Evolutionary conservation across 352 stramenopile species (phyloP), one percentile per base, ranked within the genome.

Genomic region (Peronosclerospora sorghi): DNA sequence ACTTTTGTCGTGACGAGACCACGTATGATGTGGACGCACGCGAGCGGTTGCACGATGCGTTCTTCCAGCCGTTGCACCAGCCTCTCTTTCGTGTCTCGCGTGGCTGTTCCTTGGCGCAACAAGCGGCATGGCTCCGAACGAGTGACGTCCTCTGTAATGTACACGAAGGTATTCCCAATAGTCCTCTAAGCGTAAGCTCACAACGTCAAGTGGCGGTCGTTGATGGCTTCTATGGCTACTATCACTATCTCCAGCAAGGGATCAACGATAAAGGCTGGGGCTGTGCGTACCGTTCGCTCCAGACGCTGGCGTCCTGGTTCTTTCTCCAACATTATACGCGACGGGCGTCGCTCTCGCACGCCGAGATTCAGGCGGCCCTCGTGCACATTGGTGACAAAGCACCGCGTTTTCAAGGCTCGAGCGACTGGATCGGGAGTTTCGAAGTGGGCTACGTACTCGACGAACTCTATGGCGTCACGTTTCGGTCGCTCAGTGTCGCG

Each of bases 251-350:
- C 48, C 71, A 87, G 32, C 71, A 95, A 21, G 46, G 47, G 38
- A 54, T 79, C 41, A 80, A 90, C 26, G 83, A 95, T 53, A 86
- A 86, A 69, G 83, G 81, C 30, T 95, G 83, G 83, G 83, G 83
- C 32, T 95, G 83, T 36, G 81, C 83, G 18, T 95, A 95, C 42
- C 65, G 81, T 4, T 90, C 76, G 34, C 55, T 95, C 24, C 83
- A 95, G 50, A 93, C 77, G 23, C 52, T 94, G 13, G 54, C 83
- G 26, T 94, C 81, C 2, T 95, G 79, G 73, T 62, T 91, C 29
- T 56, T 66, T 28, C 44, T 83, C 4, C 81, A 86, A 36, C 67
- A 83, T 40, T 86, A 82, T 46, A 80, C 67, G 4, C 15, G 62
- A 20, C 48, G 65, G 17, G 32, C 34, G 0, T 57, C 66, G 23